phyloP scores from a whole-genome alignment of 2,329 filamentous ascomycete genomes.

The Fusarium sp. region DNA sequence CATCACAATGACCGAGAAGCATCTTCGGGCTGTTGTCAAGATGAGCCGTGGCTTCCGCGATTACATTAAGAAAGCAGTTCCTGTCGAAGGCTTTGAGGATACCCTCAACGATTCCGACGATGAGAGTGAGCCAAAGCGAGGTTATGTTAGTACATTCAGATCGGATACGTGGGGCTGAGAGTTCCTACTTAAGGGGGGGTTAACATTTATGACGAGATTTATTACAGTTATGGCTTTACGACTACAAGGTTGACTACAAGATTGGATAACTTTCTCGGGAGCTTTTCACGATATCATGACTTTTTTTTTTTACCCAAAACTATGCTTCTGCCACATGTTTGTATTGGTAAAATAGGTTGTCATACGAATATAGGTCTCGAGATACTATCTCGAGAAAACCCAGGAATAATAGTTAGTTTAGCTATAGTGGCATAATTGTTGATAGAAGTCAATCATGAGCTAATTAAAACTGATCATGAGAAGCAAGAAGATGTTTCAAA shows the following conservation, averaged over 20 bases:
- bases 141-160: neutral
- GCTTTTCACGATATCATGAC: neutral
- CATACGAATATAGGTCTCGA: too few species aligned
- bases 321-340: neutral
- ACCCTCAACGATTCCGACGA: constrained; percentile 37
- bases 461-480: too few species aligned
- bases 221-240: constrained; percentile 1
- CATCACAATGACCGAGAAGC: constrained; percentile 52
- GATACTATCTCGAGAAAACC: too few species aligned
- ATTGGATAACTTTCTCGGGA: neutral
- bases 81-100: constrained; percentile 44
- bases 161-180: neutral
- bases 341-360: too few species aligned
- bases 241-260: constrained; percentile 8
- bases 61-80: constrained; percentile 47
- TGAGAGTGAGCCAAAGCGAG: constrained; percentile 11
- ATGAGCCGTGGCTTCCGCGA: constrained; percentile 55
- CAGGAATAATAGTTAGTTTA: too few species aligned
- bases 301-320: neutral
- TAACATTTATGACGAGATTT: neutral
- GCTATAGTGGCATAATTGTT: too few species aligned
- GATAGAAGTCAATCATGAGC: too few species aligned
- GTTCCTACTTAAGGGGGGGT: neutral
- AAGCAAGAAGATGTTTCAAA: too few species aligned
- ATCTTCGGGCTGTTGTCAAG: constrained; percentile 54